Percentiles rank a stretch among this genome's conserved stretches.
Evolutionary conservation across 2,329 filamentous ascomycete genomes (phyloP).

Genomic region (Sclerotinia borealis): DNA sequence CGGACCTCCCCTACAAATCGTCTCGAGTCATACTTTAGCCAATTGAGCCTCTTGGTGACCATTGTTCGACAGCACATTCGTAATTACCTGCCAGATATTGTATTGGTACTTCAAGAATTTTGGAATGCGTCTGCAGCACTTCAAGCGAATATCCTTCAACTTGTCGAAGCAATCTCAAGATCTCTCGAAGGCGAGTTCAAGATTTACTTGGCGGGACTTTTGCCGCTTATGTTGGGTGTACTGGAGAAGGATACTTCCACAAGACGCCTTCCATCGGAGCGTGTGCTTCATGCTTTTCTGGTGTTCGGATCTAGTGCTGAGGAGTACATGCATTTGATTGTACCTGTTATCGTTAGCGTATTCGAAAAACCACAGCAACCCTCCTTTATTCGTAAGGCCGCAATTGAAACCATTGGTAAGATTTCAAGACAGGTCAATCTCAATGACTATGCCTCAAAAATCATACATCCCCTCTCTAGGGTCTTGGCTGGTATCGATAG

Average conservation of each 20-base stretch:
- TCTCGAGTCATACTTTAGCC: conserved; percentile 95
- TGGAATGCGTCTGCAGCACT: conserved; percentile 78
- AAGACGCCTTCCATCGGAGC: conserved; percentile 77
- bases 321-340: conserved; percentile 98
- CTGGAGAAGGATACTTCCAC: conserved; percentile 77
- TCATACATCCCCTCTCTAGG: conserved; percentile 86
- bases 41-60: conserved; percentile 84
- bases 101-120: conserved; percentile 80
- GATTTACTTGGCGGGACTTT: conserved; percentile 79
- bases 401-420: conserved; percentile 91
- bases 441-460: conserved; percentile 92
- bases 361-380: conserved; percentile 88
- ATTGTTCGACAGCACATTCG: conserved; percentile 97
- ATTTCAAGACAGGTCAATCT: conserved; percentile 95
- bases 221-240: conserved; percentile 91
- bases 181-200: conserved; percentile 98
- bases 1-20: conserved; percentile 69
- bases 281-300: conserved; percentile 88
- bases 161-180: conserved; percentile 89
- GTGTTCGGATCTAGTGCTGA: conserved; percentile 94
- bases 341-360: conserved; percentile 87
- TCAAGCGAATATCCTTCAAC: conserved; percentile 82
- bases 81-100: conserved; percentile 80
- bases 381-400: conserved; percentile 70
- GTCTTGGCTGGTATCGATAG: conserved; percentile 70